A percentile compares a stretch with the other conserved stretches of the same genome.
phyloP scores from a whole-genome alignment of 495 filamentous ascomycete genomes.

The Aspergillus asperescens region DNA sequence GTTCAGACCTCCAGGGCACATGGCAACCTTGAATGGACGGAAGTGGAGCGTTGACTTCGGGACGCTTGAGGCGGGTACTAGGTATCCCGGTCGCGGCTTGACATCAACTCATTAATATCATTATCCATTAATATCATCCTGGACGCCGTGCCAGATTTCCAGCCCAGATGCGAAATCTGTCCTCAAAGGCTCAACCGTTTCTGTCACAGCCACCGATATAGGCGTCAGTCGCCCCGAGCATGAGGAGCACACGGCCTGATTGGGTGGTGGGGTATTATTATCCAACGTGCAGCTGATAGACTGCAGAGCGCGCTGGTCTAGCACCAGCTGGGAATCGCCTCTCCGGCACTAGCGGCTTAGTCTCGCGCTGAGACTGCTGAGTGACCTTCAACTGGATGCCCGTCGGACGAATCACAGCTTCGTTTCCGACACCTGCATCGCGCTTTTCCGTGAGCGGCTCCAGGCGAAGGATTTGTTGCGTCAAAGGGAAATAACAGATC shows the following conservation, averaged over 20 bases:
- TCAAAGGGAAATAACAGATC: constrained; percentile 7
- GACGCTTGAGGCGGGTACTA: constrained; percentile 17
- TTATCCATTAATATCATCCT: constrained; percentile 9
- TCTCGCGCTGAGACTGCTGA: neutral
- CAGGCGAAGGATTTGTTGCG: constrained; percentile 14
- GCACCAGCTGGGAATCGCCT: neutral
- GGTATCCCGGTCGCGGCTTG: constrained; percentile 21
- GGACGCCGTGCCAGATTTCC: constrained; percentile 3
- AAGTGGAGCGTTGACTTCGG: constrained; percentile 18
- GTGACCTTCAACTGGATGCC: constrained; percentile 14
- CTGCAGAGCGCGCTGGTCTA: constrained; percentile 5
- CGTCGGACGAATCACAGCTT: constrained; percentile 18
- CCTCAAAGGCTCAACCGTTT: constrained; percentile 3
- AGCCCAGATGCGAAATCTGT: constrained; percentile 15
- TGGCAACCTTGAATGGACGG: constrained; percentile 14
- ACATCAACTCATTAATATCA: constrained; percentile 6
- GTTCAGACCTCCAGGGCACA: constrained; percentile 4
- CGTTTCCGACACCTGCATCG: constrained; percentile 18
- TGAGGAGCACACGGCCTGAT: constrained; percentile 14
- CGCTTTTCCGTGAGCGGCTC: constrained; percentile 21
- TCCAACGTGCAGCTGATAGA: constrained; percentile 27
- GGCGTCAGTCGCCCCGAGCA: constrained; percentile 7
- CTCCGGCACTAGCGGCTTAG: neutral
- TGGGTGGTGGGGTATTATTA: constrained; percentile 14
- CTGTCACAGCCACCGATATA: constrained; percentile 11